A percentile compares a stretch with the other conserved stretches of the same genome.
Conservation (phyloP, 139 green algal genomes). For the Chlamydomonas schloesseri region DNA sequence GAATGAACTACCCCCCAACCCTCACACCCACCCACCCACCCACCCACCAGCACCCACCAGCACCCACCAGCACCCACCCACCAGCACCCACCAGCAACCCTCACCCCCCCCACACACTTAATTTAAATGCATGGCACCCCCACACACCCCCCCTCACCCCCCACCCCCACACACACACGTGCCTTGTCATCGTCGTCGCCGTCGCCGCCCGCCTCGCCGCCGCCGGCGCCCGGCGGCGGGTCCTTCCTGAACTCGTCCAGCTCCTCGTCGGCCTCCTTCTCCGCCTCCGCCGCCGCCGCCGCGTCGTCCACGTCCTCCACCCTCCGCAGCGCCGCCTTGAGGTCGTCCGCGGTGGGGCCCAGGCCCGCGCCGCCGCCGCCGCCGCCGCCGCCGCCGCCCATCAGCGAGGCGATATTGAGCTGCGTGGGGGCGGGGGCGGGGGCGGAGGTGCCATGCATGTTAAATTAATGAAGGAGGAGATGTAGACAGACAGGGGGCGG, state of each 20-base stretch:
- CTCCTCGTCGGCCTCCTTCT: constrained; percentile 63
- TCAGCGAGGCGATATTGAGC: constrained; percentile 40
- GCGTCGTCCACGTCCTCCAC: constrained; percentile 88
- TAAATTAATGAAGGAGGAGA: too few species aligned
- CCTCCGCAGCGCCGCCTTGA: constrained; percentile 73
- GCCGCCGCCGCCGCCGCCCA: constrained; percentile 13
- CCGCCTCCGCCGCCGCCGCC: constrained; percentile 61
- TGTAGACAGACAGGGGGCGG: too few species aligned
- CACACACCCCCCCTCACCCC: too few species aligned
- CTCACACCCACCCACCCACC: too few species aligned
- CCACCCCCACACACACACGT: too few species aligned
- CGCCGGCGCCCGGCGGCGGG: constrained; percentile 32
- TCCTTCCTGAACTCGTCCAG: constrained; percentile 67
- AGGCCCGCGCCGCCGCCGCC: not conserved
- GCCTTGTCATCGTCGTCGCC: constrained; percentile 46
- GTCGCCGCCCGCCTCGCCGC: constrained; percentile 22
- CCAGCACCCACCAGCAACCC: too few species aligned
- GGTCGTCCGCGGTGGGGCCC: constrained; percentile 20
- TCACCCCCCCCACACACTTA: too few species aligned
- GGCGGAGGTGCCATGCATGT: too few species aligned
- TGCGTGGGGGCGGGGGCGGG: not conserved
- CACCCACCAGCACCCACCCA: too few species aligned
- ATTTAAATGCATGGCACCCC: too few species aligned
- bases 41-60: too few species aligned
- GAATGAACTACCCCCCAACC: too few species aligned